These are phyloP conservation scores for Colletotrichum chrysophilum DNA, from an alignment of 2,329 filamentous ascomycete species.

Conservation along the genomic window DNA sequence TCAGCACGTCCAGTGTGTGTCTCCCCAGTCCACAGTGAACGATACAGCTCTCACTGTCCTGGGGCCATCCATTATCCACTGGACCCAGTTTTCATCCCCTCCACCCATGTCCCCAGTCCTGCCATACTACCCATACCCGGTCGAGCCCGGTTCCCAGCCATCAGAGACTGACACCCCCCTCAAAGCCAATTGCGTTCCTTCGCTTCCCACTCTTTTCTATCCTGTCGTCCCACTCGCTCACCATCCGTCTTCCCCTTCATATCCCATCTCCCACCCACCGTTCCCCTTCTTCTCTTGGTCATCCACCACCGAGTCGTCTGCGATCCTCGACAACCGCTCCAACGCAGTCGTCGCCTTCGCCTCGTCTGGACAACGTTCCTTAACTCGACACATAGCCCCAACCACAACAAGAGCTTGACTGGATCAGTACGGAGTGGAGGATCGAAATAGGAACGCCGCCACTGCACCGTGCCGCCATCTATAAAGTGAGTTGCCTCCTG, in stretches of 20 bases:
- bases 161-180: slow-evolving; percentile 6
- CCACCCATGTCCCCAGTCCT: not conserved
- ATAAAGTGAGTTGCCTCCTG: not conserved
- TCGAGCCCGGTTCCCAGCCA: slow-evolving; percentile 18
- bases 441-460: not conserved
- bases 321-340: not conserved
- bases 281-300: not conserved
- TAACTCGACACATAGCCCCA: not conserved
- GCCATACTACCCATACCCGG: not conserved
- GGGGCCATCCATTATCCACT: not conserved
- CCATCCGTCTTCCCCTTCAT: slow-evolving; percentile 7
- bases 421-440: not conserved
- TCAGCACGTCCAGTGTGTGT: not conserved
- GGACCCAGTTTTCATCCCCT: not conserved
- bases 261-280: slow-evolving; percentile 9
- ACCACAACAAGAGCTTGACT: not conserved
- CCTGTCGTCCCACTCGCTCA: slow-evolving; percentile 13
- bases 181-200: slow-evolving; percentile 22
- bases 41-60: not conserved
- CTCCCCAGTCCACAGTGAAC: not conserved
- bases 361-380: not conserved
- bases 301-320: not conserved
- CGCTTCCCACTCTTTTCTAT: slow-evolving; percentile 11
- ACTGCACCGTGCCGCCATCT: not conserved
- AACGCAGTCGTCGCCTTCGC: not conserved